Conservation (phyloP, 2,329 filamentous ascomycete species). For the Trichoderma oligosporum region DNA sequence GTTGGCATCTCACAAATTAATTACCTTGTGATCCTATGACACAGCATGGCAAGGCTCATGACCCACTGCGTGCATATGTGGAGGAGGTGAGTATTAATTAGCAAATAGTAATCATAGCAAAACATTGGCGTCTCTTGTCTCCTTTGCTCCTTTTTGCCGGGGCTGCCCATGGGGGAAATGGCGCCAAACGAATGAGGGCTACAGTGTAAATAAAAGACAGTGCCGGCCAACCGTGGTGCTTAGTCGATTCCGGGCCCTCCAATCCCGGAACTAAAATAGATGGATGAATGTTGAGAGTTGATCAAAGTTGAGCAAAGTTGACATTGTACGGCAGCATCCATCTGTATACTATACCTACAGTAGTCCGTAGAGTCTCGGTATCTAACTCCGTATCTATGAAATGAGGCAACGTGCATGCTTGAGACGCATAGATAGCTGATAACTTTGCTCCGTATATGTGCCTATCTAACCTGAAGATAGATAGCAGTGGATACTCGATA, state of each 20-base stretch:
- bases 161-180: constrained; percentile 6
- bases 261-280: constrained; percentile 3
- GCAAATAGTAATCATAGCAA: neutral
- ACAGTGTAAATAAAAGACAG: neutral
- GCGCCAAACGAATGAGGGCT: neutral
- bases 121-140: neutral
- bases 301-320: no score
- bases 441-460: no score
- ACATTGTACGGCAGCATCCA: no score
- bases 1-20: neutral
- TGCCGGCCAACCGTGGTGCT: constrained; percentile 10
- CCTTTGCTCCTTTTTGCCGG: neutral
- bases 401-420: no score
- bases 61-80: neutral
- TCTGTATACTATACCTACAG: no score
- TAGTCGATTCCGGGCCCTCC: constrained; percentile 3
- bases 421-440: neutral
- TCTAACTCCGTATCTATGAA: no score
- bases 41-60: neutral
- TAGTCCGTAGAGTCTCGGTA: no score
- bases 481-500: constrained; percentile 10
- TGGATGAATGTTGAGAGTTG: neutral
- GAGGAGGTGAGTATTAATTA: constrained; percentile 3
- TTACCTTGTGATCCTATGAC: neutral
- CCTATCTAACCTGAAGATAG: neutral